phyloP scores from a whole-genome alignment of 805 yeast genomes.

The Yamadazyma nakazawae region DNA sequence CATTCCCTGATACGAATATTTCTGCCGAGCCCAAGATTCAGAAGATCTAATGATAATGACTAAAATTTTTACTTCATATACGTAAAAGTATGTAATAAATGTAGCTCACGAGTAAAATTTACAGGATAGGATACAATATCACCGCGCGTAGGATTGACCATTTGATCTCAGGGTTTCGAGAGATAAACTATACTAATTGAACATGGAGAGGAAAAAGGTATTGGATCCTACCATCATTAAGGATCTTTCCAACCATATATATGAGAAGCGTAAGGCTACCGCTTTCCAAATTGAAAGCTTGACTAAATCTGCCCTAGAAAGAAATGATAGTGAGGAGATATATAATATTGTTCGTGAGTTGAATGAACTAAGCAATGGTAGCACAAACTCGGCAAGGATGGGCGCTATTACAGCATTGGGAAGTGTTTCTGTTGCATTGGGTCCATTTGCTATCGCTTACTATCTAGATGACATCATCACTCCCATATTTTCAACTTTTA shows the following conservation, averaged over 20 bases:
- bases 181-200: neutral
- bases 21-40: neutral
- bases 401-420: conserved; percentile 97
- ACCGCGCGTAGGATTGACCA: no score
- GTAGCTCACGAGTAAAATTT: no score
- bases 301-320: conserved; percentile 64
- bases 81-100: neutral
- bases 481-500: conserved; percentile 92
- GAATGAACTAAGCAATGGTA: conserved; percentile 74
- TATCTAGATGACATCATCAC: conserved; percentile 84
- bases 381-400: conserved; percentile 67
- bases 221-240: conserved; percentile 36
- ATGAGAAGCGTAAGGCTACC: conserved; percentile 46
- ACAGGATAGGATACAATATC: no score
- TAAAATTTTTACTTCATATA: neutral
- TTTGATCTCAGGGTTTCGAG: neutral
- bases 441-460: conserved; percentile 74
- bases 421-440: conserved; percentile 91
- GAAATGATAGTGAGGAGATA: conserved; percentile 59
- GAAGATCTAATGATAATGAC: neutral
- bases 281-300: conserved; percentile 69
- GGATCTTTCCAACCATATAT: conserved; percentile 44
- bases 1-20: neutral
- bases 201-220: conserved; percentile 12
- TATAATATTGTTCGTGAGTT: conserved; percentile 68